These are phyloP conservation scores for Colletotrichum eremochloae DNA, from an alignment of 2,329 filamentous ascomycete species.

Conservation along the genomic window DNA sequence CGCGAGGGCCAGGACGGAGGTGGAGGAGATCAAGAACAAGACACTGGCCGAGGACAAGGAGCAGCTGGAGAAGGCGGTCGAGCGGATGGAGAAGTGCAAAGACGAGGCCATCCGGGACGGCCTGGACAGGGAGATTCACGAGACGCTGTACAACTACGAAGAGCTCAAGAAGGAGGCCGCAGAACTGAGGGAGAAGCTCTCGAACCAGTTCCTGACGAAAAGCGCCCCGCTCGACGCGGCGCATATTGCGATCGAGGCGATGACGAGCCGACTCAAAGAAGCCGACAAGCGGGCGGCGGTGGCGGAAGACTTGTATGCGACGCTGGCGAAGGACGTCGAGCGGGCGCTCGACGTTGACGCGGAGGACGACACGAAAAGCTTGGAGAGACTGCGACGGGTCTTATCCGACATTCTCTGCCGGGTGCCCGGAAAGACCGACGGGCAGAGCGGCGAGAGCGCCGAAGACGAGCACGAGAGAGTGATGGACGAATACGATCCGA, in stretches of 20 bases:
- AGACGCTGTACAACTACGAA: constrained; percentile 3
- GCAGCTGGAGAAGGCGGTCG: neutral
- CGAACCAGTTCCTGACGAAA: neutral
- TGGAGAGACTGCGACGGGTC: neutral
- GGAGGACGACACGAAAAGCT: neutral
- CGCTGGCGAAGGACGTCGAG: neutral
- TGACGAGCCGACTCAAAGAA: neutral
- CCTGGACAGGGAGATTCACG: constrained; percentile 10
- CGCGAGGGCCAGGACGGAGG: neutral
- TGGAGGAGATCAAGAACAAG: neutral
- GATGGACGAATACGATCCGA: neutral
- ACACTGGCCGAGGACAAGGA: neutral
- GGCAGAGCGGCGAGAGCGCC: neutral
- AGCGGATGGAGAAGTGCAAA: neutral
- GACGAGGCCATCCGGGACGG: constrained; percentile 3
- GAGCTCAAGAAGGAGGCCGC: neutral
- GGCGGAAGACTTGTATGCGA: neutral
- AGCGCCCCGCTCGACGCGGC: neutral
- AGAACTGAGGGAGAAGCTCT: neutral
- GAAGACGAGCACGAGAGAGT: neutral
- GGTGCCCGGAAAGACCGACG: neutral
- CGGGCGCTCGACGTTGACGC: neutral
- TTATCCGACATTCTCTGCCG: constrained; percentile 1
- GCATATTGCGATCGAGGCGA: neutral
- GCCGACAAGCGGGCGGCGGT: neutral